Conservation (phyloP, 108 stramenopile genomes). For the Skeletonema marinoi region DNA sequence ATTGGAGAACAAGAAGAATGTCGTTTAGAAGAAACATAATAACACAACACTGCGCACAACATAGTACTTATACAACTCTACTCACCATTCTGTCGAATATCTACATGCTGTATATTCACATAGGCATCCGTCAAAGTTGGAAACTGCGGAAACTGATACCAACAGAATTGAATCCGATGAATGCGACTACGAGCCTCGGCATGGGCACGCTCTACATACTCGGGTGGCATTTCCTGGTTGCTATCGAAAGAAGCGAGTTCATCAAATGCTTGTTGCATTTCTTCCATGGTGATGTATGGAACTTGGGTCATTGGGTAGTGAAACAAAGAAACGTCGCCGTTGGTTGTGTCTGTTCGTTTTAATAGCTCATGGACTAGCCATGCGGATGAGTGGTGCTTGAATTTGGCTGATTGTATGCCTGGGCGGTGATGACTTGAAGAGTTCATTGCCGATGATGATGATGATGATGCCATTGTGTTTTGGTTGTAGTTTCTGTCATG, state of each 20-base stretch:
- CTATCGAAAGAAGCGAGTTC: not conserved
- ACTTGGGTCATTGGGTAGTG: slow-evolving; percentile 14
- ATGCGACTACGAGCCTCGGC: slow-evolving; percentile 23
- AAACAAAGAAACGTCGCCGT: slow-evolving; percentile 37
- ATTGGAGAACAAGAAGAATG: not conserved
- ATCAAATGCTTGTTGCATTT: not conserved
- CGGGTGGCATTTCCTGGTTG: not conserved
- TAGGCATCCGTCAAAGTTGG: slow-evolving; percentile 23
- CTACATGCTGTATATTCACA: slow-evolving; percentile 35
- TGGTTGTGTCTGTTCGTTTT: slow-evolving; percentile 17
- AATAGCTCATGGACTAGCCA: slow-evolving; percentile 17
- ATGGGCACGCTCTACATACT: not conserved
- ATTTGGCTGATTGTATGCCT: not conserved
- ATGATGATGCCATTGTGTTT: not conserved
- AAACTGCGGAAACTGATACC: slow-evolving; percentile 37
- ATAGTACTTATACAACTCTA: not conserved
- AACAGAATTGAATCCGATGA: slow-evolving; percentile 29
- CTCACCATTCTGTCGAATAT: slow-evolving; percentile 48
- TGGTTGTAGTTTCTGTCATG: not conserved
- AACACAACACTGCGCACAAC: not conserved
- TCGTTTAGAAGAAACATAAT: not conserved
- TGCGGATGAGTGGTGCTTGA: not conserved
- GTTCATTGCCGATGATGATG: not conserved
- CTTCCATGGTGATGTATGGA: not conserved
- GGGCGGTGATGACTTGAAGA: not conserved